Percentiles rank a stretch among this genome's conserved stretches.
phyloP scores from a whole-genome alignment of 2,329 filamentous ascomycete species.

The Aureobasidium sp. region DNA sequence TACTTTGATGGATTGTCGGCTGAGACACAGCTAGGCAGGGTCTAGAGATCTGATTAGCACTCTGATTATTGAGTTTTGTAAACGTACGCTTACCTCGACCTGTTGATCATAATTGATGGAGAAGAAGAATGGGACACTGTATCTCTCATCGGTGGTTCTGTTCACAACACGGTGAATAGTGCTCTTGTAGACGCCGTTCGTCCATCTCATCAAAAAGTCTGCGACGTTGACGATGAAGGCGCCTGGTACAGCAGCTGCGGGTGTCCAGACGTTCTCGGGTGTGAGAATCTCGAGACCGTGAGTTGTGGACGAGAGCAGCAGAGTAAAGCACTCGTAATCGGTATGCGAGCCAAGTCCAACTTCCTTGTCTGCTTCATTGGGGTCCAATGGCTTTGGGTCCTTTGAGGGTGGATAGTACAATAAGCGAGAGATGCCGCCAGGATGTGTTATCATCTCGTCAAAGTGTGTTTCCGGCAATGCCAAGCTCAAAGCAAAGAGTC shows the following conservation, averaged over 20 bases:
- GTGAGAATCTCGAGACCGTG: slow-evolving; percentile 37
- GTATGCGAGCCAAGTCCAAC: slow-evolving; percentile 35
- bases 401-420: slow-evolving; percentile 37
- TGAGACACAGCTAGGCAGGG: slow-evolving; percentile 13
- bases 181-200: slow-evolving; percentile 47
- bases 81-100: slow-evolving; percentile 28
- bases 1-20: slow-evolving; percentile 11
- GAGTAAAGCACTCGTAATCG: slow-evolving; percentile 44
- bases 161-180: slow-evolving; percentile 53
- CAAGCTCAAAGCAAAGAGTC: slow-evolving; percentile 37
- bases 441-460: slow-evolving; percentile 30
- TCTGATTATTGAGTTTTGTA: not conserved
- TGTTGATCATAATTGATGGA: slow-evolving; percentile 15
- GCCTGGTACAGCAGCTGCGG: slow-evolving; percentile 37
- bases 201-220: slow-evolving; percentile 35
- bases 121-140: slow-evolving; percentile 50
- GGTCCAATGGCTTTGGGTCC: slow-evolving; percentile 15
- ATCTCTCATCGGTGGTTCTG: slow-evolving; percentile 44
- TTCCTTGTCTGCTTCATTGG: slow-evolving; percentile 24
- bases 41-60: not conserved
- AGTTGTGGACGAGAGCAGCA: slow-evolving; percentile 36
- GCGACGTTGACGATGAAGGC: slow-evolving; percentile 45
- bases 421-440: slow-evolving; percentile 31
- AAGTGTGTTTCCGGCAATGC: slow-evolving; percentile 37
- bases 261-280: slow-evolving; percentile 36